Evolutionary conservation across 495 filamentous ascomycete genomes (phyloP), one percentile per base, ranked within the genome.

Genomic region (Penicillium macrosclerotiorum): DNA sequence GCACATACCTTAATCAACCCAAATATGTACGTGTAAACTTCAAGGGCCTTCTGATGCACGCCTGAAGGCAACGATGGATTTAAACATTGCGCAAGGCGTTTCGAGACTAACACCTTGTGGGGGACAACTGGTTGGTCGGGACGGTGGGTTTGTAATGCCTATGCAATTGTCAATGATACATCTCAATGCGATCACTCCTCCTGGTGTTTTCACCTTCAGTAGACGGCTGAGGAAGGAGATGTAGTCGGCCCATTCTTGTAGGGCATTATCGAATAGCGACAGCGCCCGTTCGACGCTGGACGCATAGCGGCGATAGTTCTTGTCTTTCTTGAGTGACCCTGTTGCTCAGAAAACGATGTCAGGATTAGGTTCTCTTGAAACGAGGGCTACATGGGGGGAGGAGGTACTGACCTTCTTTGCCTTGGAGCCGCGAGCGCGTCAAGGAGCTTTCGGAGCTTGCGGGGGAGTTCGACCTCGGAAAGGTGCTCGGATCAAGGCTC

Each of bases 181-280:
- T 9, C n/a, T 51, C 24, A 49, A 20, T 24, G 36, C 30, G 16
- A 45, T 22, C 4, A n/a, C n/a, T 8, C 8, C 1, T 31, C 30
- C 7, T 26, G 23, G 19, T 22, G 39, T 51, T 34, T 64, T 49
- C 55, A 92, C 91, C 82, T 96, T 98, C 41, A 96, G 71, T 18
- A 98, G 73, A 25, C 93, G 84, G 57, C 85, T 90, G 24, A 99
- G 75, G 63, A 97, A 97, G 8, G 92, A 95, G 60, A 99, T 97
- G 60, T 99, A 99, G 64, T 99, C 93, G 25, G 94, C 92, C 93
- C 93, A 99, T 81, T 97, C 93, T 67, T 96, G 89, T 51, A 96
- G 73, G 37, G 89, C 82, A 16, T 85, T 90, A 68, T 99, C 93
- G 68, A 96, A 99, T 20, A 95, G 71, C 20, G 88, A 83, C 51